phyloP scores from a whole-genome alignment of 1,139 yeast species.

The Scheffersomyces quercinus region DNA sequence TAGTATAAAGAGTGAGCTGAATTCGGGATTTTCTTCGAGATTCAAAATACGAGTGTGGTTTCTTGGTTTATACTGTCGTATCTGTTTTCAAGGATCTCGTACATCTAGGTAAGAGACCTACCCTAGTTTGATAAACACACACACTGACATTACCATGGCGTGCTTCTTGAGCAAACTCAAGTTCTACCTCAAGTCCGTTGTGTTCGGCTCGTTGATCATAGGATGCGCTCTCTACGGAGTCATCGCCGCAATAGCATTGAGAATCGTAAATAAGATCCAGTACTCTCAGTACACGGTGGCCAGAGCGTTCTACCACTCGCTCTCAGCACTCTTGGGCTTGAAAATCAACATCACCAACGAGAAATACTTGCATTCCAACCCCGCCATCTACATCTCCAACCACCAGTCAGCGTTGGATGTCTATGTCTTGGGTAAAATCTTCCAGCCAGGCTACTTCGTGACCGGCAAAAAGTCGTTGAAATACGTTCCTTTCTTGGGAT shows the following conservation, averaged over 20 bases:
- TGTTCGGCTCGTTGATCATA: slow-evolving; percentile 54
- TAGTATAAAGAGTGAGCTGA: no score
- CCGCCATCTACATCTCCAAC: slow-evolving; percentile 84
- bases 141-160: slow-evolving; percentile 9
- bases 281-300: slow-evolving; percentile 92
- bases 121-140: no score
- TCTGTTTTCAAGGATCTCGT: no score
- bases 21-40: no score
- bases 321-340: slow-evolving; percentile 65
- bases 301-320: slow-evolving; percentile 65
- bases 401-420: slow-evolving; percentile 93
- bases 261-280: slow-evolving; percentile 72
- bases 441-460: slow-evolving; percentile 88
- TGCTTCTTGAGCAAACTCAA: slow-evolving; percentile 25
- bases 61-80: no score
- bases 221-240: slow-evolving; percentile 76
- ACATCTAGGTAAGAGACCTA: no score
- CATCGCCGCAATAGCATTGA: slow-evolving; percentile 64
- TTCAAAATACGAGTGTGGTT: no score
- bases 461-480: slow-evolving; percentile 87
- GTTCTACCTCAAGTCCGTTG: slow-evolving; percentile 55
- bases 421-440: slow-evolving; percentile 72
- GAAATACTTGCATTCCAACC: slow-evolving; percentile 55
- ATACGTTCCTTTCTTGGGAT: slow-evolving; percentile 90
- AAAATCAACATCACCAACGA: slow-evolving; percentile 65